These are phyloP conservation scores for Epicoccum nigrum DNA, from an alignment of 2,329 filamentous ascomycete species.

Conservation along the genomic window DNA sequence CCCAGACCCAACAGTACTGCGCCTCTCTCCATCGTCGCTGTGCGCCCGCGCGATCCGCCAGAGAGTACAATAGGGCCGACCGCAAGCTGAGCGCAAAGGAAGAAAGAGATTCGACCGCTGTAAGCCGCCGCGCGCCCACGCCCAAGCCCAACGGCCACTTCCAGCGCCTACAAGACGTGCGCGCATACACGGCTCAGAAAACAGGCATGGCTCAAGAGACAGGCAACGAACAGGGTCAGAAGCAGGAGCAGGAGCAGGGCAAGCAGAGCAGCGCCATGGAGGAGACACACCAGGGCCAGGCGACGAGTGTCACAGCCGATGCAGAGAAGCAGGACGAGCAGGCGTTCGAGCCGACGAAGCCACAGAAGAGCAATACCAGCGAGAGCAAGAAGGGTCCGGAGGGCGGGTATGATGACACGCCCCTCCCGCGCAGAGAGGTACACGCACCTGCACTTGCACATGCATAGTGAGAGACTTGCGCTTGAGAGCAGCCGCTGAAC, in stretches of 20 bases:
- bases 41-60: not conserved
- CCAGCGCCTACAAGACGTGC: not conserved
- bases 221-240: not conserved
- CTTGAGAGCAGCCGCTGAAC: constrained; percentile 6
- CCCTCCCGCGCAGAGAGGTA: constrained; percentile 63
- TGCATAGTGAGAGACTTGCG: not conserved
- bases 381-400: constrained; percentile 59
- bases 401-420: constrained; percentile 81
- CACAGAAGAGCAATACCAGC: constrained; percentile 34
- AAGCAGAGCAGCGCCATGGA: not conserved
- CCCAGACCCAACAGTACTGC: not conserved
- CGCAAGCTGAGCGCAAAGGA: constrained; percentile 1
- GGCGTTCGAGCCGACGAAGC: constrained; percentile 19
- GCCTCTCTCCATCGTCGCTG: not conserved
- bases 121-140: not conserved
- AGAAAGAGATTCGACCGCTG: not conserved
- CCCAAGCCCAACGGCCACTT: constrained; percentile 1
- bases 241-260: too few species aligned
- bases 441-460: not conserved
- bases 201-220: constrained; percentile 19
- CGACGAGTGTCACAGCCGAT: constrained; percentile 8
- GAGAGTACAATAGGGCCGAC: not conserved
- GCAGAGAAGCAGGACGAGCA: constrained; percentile 16
- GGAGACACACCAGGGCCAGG: constrained; percentile 15
- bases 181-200: too few species aligned